Evolutionary conservation across 2,329 filamentous ascomycete species (phyloP), one percentile per base, ranked within the genome.

Genomic region (Helminthosporium solani): DNA sequence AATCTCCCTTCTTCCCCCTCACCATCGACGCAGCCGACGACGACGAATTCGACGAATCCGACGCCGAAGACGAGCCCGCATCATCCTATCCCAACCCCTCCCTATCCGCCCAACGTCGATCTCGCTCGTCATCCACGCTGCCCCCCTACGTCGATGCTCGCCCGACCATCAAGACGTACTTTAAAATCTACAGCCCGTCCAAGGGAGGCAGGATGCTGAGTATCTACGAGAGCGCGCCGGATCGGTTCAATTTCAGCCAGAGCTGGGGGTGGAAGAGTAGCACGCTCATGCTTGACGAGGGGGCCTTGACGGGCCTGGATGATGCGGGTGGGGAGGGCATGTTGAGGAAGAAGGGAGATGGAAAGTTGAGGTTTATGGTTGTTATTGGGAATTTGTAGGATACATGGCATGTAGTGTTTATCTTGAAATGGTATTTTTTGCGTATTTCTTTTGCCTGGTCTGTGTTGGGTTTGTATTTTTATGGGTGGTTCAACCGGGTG

Each of bases 231-330:
- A 76, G 72, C 36, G 78, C 78, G 3, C 79, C 79, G 1, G 79
- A 82, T 55, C 73, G 73, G 44, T 83, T 83, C 62, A 81, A 82
- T 56, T 82, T 82, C 59, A 78, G 75, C 37, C 80, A 83, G 65
- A 79, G 76, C 51, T 82, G 79, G 79, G 79, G 79, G 1, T 82
- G 79, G 79, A 82, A 81, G 71, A 81, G 78, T 52, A 78, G 74
- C 56, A 80, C 77, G n/a, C 63, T 82, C 51, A 79, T 80, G 69
- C 60, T 80, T 21, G 78, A 80, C 54, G 76, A 81, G 46, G 56
- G 58, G 11, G 51, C 45, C 1, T 50, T 63, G 11, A 62, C 51
- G 37, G 61, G 55, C 2, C 54, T 53, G 3, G 57, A 59, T 27
- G 53, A 57, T 38, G 40, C 46, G 36, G 48, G 48, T 34, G 52